Conservation (phyloP, 78 protist species). For the Bigelowiella natans region DNA sequence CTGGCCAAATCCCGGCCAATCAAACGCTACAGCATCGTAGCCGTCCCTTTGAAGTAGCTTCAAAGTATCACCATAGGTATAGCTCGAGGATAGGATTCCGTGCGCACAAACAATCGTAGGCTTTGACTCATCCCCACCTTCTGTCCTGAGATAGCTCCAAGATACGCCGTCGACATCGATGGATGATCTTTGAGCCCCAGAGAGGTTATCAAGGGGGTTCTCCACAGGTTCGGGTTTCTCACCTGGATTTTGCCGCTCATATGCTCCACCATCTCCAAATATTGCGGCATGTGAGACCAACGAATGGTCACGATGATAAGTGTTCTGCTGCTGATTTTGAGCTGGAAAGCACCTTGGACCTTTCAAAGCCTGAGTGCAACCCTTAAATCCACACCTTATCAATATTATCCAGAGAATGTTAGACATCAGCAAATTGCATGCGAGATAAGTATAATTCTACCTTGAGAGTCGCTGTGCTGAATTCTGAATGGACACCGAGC, state of each 20-base stretch:
- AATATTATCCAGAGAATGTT: too few species aligned
- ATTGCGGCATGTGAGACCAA: background rate
- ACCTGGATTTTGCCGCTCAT: background rate
- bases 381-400: too few species aligned
- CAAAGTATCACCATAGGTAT: background rate
- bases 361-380: too few species aligned
- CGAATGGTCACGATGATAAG: too few species aligned
- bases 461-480: too few species aligned
- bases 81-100: background rate
- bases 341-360: too few species aligned
- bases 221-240: background rate
- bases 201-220: background rate
- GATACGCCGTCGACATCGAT: background rate
- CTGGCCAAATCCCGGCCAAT: background rate
- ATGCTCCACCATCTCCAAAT: background rate
- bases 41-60: background rate
- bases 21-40: background rate
- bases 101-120: background rate
- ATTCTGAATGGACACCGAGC: too few species aligned
- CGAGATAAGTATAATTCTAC: too few species aligned
- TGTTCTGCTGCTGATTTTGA: too few species aligned
- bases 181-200: background rate
- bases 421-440: too few species aligned
- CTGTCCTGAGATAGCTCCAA: background rate
- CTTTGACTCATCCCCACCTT: background rate